Conservation (phyloP, 108 stramenopile species). For the Cylindrotheca closterium region DNA sequence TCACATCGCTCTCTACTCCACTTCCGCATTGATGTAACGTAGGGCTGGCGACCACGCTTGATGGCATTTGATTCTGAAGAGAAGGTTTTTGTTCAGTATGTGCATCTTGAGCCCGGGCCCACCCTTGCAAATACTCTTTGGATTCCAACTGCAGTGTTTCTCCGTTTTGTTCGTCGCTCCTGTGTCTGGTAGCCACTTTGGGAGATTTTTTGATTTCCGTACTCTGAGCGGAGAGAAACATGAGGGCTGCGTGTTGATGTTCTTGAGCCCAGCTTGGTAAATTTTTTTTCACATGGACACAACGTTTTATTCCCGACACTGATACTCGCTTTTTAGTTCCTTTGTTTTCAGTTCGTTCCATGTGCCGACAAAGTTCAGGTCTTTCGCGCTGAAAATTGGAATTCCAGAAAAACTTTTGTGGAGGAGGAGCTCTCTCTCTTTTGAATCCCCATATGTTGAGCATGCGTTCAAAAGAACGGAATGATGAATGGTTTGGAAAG, state of each 20-base stretch:
- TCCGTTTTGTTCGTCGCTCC: too few species aligned
- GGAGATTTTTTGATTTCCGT: too few species aligned
- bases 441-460: not conserved
- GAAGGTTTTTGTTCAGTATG: too few species aligned
- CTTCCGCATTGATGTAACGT: too few species aligned
- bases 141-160: too few species aligned
- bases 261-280: not conserved
- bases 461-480: not conserved
- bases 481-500: slow-evolving; percentile 4
- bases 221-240: too few species aligned
- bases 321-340: not conserved
- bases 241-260: not conserved
- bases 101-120: too few species aligned
- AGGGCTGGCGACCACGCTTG: too few species aligned
- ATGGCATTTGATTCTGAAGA: too few species aligned
- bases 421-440: not conserved
- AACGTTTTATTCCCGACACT: not conserved
- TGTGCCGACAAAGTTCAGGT: not conserved
- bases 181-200: too few species aligned
- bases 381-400: not conserved
- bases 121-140: too few species aligned
- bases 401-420: not conserved
- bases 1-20: too few species aligned
- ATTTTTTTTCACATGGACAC: not conserved
- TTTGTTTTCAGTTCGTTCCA: not conserved